Conservation (phyloP, 768 basidiomycete genomes). For the Amanita rubescens region DNA sequence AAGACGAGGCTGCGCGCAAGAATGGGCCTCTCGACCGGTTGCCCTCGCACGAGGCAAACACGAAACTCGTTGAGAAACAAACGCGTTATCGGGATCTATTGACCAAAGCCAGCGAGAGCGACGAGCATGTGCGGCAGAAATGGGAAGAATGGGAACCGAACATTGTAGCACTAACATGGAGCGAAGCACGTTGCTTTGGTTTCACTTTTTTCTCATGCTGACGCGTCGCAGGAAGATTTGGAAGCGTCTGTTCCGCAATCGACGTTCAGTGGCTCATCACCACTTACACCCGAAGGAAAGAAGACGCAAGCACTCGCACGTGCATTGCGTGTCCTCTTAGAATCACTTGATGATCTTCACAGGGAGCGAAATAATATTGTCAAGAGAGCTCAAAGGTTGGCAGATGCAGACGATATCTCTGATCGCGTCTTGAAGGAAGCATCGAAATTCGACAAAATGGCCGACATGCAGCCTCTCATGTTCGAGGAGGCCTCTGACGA, state of each 20-base stretch:
- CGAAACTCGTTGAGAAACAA: constrained; percentile 62
- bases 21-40: constrained; percentile 40
- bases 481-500: constrained; percentile 81
- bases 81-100: constrained; percentile 68
- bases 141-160: constrained; percentile 84
- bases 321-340: constrained; percentile 64
- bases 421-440: constrained; percentile 61
- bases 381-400: constrained; percentile 52
- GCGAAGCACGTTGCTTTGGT: constrained; percentile 40
- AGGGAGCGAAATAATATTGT: constrained; percentile 55
- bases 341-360: constrained; percentile 70
- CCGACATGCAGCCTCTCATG: constrained; percentile 74
- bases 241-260: constrained; percentile 66
- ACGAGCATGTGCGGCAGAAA: constrained; percentile 69
- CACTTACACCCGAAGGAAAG: constrained; percentile 31
- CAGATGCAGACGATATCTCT: constrained; percentile 67
- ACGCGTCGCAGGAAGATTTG: constrained; percentile 44
- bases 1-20: constrained; percentile 66
- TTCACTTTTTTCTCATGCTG: not conserved
- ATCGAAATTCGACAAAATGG: constrained; percentile 54
- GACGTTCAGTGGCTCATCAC: constrained; percentile 27
- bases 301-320: constrained; percentile 60
- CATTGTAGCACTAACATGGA: constrained; percentile 62
- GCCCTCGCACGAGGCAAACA: constrained; percentile 77
- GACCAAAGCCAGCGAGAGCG: constrained; percentile 63